Evolutionary conservation across 208 protist species (phyloP).

Genomic region (Trypanosoma boissoni): DNA sequence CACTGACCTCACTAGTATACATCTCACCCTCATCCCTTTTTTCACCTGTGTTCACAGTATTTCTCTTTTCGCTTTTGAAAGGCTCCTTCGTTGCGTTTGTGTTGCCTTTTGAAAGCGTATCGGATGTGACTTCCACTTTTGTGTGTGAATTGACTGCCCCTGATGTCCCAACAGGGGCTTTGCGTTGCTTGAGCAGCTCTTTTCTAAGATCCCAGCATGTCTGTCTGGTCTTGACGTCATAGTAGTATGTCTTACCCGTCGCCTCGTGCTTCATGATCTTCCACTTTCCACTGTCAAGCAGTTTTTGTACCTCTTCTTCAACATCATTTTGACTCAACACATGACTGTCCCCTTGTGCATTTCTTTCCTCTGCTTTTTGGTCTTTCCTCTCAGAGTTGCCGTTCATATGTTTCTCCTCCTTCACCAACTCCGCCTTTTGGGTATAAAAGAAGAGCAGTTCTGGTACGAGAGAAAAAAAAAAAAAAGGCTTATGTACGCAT

Average conservation of each 20-base stretch:
- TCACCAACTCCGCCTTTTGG: no score
- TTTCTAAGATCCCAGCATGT: conserved; percentile 46
- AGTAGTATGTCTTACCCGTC: conserved; percentile 44
- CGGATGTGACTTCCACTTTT: neutral
- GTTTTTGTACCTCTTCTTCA: conserved; percentile 11
- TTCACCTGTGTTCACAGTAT: neutral
- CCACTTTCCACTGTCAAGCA: conserved; percentile 38
- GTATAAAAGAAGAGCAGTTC: no score
- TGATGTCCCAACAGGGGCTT: no score
- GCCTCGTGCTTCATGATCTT: conserved; percentile 21
- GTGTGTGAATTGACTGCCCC: neutral
- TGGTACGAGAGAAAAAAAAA: neutral
- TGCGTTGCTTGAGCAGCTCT: conserved; percentile 27
- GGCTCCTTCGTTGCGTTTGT: neutral
- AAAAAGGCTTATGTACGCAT: neutral
- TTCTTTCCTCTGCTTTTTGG: neutral
- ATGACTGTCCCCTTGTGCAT: no score
- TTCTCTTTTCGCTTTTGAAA: no score
- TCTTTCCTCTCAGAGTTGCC: no score
- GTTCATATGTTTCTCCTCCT: no score
- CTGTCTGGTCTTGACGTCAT: conserved; percentile 33
- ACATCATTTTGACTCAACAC: no score
- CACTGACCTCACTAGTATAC: no score
- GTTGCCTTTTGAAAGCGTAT: neutral
- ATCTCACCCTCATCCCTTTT: neutral